Conservation (phyloP, 805 yeast genomes). For the Kluyveromyces siamensis region DNA sequence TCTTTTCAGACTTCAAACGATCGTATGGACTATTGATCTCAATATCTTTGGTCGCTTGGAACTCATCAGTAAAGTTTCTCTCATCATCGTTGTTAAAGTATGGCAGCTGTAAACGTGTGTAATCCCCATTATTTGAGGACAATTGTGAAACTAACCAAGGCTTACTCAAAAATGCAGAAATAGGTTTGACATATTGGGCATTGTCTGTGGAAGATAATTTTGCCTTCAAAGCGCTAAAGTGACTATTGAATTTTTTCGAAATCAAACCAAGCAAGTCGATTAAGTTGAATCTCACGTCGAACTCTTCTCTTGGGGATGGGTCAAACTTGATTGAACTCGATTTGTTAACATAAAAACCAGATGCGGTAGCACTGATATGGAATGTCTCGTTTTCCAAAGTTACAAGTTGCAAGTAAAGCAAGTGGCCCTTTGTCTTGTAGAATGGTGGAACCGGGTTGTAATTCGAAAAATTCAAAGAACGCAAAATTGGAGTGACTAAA, state of each 20-base stretch:
- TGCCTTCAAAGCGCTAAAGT: conserved; percentile 43
- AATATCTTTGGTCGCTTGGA: conserved; percentile 72
- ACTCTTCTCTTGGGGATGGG: conserved; percentile 37
- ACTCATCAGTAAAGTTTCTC: conserved; percentile 89
- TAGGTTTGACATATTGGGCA: conserved; percentile 52
- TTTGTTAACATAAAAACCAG: conserved; percentile 74
- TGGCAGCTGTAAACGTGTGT: conserved; percentile 47
- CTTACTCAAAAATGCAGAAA: conserved; percentile 47
- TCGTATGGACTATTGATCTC: conserved; percentile 51
- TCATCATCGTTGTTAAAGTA: conserved; percentile 23
- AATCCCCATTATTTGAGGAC: conserved; percentile 39
- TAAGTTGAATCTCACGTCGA: conserved; percentile 35
- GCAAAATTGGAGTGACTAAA: conserved; percentile 32
- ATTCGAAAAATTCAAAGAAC: conserved; percentile 60
- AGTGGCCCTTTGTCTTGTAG: conserved; percentile 62
- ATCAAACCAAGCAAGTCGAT: conserved; percentile 50
- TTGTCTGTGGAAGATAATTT: conserved; percentile 37
- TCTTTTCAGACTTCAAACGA: conserved; percentile 64
- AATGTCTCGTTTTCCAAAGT: conserved; percentile 75
- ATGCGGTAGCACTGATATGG: conserved; percentile 67
- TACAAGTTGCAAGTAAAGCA: conserved; percentile 63
- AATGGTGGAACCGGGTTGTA: conserved; percentile 81
- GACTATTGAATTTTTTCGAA: conserved; percentile 53
- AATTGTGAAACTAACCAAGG: conserved; percentile 59
- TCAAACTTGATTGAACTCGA: conserved; percentile 63